A percentile compares a stretch with the other conserved stretches of the same genome.
Conservation (phyloP, 371 early-diverging fungal species). For the Rhizopus microsporus region DNA sequence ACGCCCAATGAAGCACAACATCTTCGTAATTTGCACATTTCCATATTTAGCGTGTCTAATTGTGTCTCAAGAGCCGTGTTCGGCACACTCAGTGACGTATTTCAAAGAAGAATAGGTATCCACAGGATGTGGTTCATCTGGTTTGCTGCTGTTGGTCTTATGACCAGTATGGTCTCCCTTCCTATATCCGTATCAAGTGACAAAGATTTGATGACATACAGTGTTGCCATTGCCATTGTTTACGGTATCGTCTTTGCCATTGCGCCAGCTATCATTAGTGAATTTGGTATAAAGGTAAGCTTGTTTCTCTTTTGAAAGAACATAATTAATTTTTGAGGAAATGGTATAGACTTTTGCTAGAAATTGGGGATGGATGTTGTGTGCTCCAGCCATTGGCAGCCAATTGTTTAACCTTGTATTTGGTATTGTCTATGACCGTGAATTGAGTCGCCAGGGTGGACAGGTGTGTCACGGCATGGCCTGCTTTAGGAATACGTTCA, state of each 20-base stretch:
- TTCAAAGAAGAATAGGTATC: slow-evolving; percentile 33
- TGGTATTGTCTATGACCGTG: slow-evolving; percentile 38
- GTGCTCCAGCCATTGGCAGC: slow-evolving; percentile 49
- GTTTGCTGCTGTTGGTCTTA: slow-evolving; percentile 21
- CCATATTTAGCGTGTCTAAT: slow-evolving; percentile 49
- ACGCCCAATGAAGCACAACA: slow-evolving; percentile 23
- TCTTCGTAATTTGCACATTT: slow-evolving; percentile 45
- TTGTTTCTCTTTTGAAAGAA: not conserved
- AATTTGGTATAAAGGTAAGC: slow-evolving; percentile 44
- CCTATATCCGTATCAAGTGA: slow-evolving; percentile 8
- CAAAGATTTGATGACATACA: slow-evolving; percentile 31
- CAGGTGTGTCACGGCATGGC: slow-evolving; percentile 31
- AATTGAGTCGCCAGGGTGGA: slow-evolving; percentile 31
- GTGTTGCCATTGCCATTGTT: slow-evolving; percentile 33
- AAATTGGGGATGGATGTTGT: slow-evolving; percentile 51
- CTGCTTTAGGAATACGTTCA: slow-evolving; percentile 36
- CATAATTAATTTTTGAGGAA: not conserved
- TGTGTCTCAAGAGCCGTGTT: slow-evolving; percentile 45
- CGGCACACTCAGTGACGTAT: slow-evolving; percentile 46
- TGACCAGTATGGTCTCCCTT: slow-evolving; percentile 12
- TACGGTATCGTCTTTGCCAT: slow-evolving; percentile 48
- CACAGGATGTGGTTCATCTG: slow-evolving; percentile 51
- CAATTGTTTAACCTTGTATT: slow-evolving; percentile 47
- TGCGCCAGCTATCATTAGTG: slow-evolving; percentile 43
- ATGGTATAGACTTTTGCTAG: slow-evolving; percentile 42